A percentile compares a stretch with the other conserved stretches of the same genome.
Evolutionary conservation across 768 basidiomycete species (phyloP).

Genomic region (Russula olivacea): DNA sequence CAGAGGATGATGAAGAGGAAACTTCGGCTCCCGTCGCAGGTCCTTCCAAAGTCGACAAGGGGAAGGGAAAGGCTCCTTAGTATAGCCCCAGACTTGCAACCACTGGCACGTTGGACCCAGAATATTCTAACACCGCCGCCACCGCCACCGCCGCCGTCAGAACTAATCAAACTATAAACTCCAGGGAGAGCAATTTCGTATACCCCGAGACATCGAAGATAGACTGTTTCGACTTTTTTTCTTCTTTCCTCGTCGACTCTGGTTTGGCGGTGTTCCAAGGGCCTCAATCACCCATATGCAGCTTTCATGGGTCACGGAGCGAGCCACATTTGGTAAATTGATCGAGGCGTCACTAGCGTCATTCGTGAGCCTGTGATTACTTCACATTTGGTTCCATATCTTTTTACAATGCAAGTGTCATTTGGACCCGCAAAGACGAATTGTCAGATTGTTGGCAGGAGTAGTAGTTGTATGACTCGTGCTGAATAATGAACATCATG

Average conservation of each 20-base stretch:
- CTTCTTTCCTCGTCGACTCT: neutral
- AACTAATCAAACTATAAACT: neutral
- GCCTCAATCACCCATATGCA: neutral
- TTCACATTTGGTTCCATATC: neutral
- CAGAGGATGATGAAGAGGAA: slow-evolving; percentile 4
- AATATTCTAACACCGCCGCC: neutral
- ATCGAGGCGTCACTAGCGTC: neutral
- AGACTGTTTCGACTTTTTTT: neutral
- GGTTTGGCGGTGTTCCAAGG: neutral
- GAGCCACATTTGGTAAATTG: neutral
- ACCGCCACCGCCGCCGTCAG: neutral
- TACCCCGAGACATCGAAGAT: neutral
- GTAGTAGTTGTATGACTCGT: no score
- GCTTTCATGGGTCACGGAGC: no score
- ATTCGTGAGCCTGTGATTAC: no score
- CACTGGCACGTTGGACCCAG: no score
- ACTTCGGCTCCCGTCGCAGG: neutral
- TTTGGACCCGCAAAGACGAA: neutral
- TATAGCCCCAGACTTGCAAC: neutral
- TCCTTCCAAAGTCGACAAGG: neutral
- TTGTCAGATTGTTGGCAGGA: no score
- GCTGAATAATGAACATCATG: no score
- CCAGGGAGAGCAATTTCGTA: neutral
- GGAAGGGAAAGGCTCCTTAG: neutral
- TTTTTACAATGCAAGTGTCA: neutral